A percentile compares a stretch with the other conserved stretches of the same genome.
phyloP scores from a whole-genome alignment of 176 grass and related monocot species.

The Musa troglodytarum region DNA sequence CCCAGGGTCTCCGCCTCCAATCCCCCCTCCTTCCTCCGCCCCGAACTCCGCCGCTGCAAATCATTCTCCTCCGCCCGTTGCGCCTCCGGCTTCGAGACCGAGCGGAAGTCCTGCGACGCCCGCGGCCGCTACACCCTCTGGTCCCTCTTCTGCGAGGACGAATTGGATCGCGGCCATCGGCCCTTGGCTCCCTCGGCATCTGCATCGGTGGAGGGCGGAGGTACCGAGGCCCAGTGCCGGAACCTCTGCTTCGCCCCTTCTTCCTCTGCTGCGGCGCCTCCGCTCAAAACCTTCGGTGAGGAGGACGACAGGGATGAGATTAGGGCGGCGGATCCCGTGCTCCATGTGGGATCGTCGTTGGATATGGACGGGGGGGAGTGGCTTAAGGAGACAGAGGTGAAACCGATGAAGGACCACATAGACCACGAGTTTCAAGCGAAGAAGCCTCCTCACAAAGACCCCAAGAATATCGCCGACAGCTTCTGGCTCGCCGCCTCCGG shows the following conservation, averaged over 20 bases:
- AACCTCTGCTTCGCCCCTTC: conserved; percentile 32
- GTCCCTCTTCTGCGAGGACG: conserved; percentile 81
- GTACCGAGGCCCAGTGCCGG: conserved; percentile 20
- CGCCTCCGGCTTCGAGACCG: conserved; percentile 46
- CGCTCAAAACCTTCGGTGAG: conserved; percentile 15
- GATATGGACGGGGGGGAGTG: conserved; percentile 36
- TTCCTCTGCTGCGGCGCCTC: conserved; percentile 8
- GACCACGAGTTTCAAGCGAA: conserved; percentile 37
- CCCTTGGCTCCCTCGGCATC: conserved; percentile 53
- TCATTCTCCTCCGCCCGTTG: conserved; percentile 61
- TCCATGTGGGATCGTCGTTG: conserved; percentile 43
- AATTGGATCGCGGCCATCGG: conserved; percentile 47
- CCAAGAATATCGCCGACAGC: conserved; percentile 77
- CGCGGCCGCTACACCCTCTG: conserved; percentile 64
- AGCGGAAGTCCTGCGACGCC: conserved; percentile 68
- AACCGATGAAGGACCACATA: conserved; percentile 69
- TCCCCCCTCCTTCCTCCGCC: conserved; percentile 12
- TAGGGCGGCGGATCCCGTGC: conserved; percentile 39
- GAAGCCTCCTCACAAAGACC: conserved; percentile 42
- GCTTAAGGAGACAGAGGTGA: conserved; percentile 14
- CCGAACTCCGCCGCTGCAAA: conserved; percentile 71
- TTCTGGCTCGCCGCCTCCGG: conserved; percentile 88
- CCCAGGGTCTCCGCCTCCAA: conserved; percentile 33
- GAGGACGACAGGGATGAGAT: conserved; percentile 48
- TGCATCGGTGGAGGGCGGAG: conserved; percentile 22